Percentiles rank a stretch among this genome's conserved stretches.
Evolutionary conservation across 108 stramenopile species (phyloP).

Genomic region (Cyclotella cryptica): DNA sequence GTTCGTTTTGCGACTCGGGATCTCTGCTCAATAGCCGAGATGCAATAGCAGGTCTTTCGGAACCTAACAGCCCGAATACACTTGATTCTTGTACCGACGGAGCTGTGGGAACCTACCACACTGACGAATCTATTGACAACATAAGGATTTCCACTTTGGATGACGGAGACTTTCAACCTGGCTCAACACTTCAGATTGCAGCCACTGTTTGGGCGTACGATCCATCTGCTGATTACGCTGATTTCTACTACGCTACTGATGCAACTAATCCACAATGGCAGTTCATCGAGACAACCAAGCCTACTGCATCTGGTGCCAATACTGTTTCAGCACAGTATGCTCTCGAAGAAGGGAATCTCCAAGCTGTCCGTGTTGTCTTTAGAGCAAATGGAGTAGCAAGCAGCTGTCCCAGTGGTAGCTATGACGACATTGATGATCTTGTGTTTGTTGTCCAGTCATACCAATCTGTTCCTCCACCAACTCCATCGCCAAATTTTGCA

Average conservation of each 20-base stretch:
- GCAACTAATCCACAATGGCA: constrained; percentile 25
- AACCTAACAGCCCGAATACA: constrained; percentile 4
- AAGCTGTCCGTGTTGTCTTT: constrained; percentile 31
- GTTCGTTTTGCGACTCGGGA: neutral
- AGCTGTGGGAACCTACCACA: constrained; percentile 2
- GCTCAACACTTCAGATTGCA: neutral
- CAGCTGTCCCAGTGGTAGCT: neutral
- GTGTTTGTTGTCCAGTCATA: neutral
- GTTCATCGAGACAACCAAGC: constrained; percentile 14
- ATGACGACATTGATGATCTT: constrained; percentile 15
- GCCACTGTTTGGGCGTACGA: constrained; percentile 14
- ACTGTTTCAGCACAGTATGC: neutral
- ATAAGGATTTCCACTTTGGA: neutral
- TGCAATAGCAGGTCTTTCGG: neutral
- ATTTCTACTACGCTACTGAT: constrained; percentile 25
- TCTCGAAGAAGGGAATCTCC: constrained; percentile 1
- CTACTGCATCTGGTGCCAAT: neutral
- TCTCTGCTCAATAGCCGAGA: constrained; percentile 6
- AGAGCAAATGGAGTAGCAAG: neutral
- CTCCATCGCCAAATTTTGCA: neutral
- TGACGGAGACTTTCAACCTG: constrained; percentile 4
- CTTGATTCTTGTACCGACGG: constrained; percentile 28
- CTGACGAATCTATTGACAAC: constrained; percentile 29
- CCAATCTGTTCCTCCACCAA: neutral
- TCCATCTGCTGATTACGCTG: constrained; percentile 4